phyloP scores from a whole-genome alignment of 164 flowering plant genomes.

The Umbellularia californica region DNA sequence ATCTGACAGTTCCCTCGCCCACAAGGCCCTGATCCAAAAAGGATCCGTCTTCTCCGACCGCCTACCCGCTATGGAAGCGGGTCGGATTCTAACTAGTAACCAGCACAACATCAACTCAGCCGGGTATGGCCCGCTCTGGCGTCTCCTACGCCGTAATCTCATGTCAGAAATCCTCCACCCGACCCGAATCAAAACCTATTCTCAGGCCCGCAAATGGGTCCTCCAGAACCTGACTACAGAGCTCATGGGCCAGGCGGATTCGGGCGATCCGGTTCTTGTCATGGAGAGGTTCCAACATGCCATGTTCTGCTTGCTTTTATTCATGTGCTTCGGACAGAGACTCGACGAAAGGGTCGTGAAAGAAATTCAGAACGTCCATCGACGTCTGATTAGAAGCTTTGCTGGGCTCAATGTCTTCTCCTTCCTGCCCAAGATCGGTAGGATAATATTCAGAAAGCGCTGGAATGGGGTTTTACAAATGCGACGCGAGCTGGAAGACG shows the following conservation, averaged over 20 bases:
- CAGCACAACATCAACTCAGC: slow-evolving; percentile 30
- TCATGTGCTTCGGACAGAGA: slow-evolving; percentile 46
- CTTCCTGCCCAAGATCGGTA: slow-evolving; percentile 25
- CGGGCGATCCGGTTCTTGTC: slow-evolving; percentile 13
- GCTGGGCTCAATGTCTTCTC: slow-evolving; percentile 13
- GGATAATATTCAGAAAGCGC: slow-evolving; percentile 20
- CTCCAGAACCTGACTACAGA: slow-evolving; percentile 10
- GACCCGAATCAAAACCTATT: slow-evolving; percentile 24
- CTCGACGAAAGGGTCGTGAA: slow-evolving; percentile 25
- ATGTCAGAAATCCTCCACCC: slow-evolving; percentile 33
- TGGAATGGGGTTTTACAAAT: slow-evolving; percentile 19
- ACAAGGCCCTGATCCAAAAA: slow-evolving; percentile 38
- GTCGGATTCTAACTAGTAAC: slow-evolving; percentile 13
- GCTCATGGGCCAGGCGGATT: slow-evolving; percentile 5
- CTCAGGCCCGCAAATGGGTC: slow-evolving; percentile 30
- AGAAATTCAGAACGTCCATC: slow-evolving; percentile 19
- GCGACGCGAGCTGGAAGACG: slow-evolving; percentile 14
- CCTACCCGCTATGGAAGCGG: slow-evolving; percentile 13
- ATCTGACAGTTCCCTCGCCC: slow-evolving; percentile 27
- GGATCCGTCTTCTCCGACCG: slow-evolving; percentile 43
- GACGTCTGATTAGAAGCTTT: slow-evolving; percentile 8
- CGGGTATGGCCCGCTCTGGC: slow-evolving; percentile 41
- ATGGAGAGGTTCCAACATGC: slow-evolving; percentile 23
- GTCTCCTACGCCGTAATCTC: slow-evolving; percentile 39
- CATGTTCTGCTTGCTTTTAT: slow-evolving; percentile 30